These are phyloP conservation scores for Centrapalus pauciflorus DNA, from an alignment of 129 eudicot genomes.

Conservation along the genomic window DNA sequence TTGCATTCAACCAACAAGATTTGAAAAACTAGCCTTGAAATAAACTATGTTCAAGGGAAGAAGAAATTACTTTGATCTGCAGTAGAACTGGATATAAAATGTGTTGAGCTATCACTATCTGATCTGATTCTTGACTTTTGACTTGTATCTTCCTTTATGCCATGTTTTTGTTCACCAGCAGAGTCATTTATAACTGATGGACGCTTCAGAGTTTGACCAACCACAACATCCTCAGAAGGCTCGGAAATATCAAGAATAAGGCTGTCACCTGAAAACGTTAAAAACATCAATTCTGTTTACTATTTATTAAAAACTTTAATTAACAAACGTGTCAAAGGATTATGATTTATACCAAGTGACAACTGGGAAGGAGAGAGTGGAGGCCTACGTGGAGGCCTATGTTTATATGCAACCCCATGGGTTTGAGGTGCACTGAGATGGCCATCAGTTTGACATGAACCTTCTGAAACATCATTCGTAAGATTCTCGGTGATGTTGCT, in stretches of 20 bases:
- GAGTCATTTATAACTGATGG: conserved; percentile 35
- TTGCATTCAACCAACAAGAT: conserved; percentile 34
- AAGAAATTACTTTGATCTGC: conserved; percentile 61
- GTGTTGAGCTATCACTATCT: conserved; percentile 31
- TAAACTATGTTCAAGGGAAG: conserved; percentile 18
- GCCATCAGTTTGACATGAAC: conserved; percentile 37
- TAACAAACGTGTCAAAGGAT: background rate
- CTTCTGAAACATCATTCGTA: conserved; percentile 33
- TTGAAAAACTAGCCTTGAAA: background rate
- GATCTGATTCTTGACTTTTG: conserved; percentile 27
- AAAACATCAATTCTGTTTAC: conserved; percentile 1
- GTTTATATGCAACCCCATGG: conserved; percentile 42
- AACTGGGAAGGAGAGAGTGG: conserved; percentile 46
- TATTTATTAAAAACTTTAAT: conserved; percentile 7
- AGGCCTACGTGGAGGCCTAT: conserved; percentile 39
- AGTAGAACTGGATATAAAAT: conserved; percentile 26
- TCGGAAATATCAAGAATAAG: conserved; percentile 61
- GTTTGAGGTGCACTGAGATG: conserved; percentile 32
- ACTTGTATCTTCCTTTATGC: conserved; percentile 37
- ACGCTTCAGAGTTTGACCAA: conserved; percentile 74
- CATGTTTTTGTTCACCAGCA: conserved; percentile 31
- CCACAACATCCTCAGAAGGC: conserved; percentile 49
- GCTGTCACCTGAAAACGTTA: conserved; percentile 55
- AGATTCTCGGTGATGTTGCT: conserved; percentile 33
- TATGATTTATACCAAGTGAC: conserved; percentile 52